Percentiles rank a stretch among this genome's conserved stretches.
phyloP scores from a whole-genome alignment of 768 basidiomycete genomes.

The Dacryopinax spathularia region DNA sequence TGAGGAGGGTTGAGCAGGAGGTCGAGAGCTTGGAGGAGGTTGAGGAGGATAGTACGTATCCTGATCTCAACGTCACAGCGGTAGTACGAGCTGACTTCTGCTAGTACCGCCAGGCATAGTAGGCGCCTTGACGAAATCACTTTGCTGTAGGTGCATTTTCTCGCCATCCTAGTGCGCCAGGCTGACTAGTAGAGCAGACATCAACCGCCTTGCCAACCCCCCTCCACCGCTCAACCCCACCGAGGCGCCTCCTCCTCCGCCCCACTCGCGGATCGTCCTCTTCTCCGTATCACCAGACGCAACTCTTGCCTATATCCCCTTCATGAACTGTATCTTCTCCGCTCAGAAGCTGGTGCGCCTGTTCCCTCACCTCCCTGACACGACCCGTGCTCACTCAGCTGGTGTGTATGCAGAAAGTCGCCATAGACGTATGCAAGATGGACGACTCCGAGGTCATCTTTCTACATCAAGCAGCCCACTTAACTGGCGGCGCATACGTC shows the following conservation, averaged over 20 bases:
- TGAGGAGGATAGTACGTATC: conserved; percentile 37
- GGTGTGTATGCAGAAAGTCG: conserved; percentile 91
- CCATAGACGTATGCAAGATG: conserved; percentile 90
- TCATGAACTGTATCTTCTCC: conserved; percentile 99
- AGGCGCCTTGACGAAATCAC: conserved; percentile 76
- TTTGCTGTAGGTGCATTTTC: conserved; percentile 56
- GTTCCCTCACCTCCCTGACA: background rate
- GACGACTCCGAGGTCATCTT: conserved; percentile 84
- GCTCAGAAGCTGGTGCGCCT: conserved; percentile 80
- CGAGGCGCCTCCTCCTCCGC: conserved; percentile 19
- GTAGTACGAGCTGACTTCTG: conserved; percentile 13
- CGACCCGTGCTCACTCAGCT: background rate
- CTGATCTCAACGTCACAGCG: conserved; percentile 5
- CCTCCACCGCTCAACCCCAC: conserved; percentile 18
- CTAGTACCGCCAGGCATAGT: conserved; percentile 60
- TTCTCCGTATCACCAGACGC: conserved; percentile 86
- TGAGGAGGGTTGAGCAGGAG: conserved; percentile 46
- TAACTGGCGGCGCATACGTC: conserved; percentile 90
- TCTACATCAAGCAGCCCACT: conserved; percentile 89
- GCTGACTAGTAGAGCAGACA: conserved; percentile 36
- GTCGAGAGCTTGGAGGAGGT: conserved; percentile 38
- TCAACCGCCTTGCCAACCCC: conserved; percentile 41
- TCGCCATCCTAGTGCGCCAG: conserved; percentile 22
- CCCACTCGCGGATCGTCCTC: conserved; percentile 51
- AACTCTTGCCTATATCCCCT: conserved; percentile 83